Evolutionary conservation across 2,329 filamentous ascomycete genomes (phyloP).

Genomic region (Dactylonectria macrodidyma): DNA sequence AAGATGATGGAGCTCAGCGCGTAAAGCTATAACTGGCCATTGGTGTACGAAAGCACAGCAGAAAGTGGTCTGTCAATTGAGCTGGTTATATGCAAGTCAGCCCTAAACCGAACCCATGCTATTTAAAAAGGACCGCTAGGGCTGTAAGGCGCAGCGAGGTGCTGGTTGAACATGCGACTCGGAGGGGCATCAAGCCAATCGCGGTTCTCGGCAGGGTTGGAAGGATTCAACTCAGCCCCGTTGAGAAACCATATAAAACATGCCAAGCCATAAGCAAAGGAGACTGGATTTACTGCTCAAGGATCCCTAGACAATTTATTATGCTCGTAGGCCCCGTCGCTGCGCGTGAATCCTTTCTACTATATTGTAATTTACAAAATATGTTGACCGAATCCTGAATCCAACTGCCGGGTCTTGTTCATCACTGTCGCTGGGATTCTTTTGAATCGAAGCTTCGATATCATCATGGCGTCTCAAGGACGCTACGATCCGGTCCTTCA

Average conservation of each 20-base stretch:
- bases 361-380: background rate
- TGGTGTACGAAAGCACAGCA: no score
- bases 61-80: background rate
- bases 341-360: background rate
- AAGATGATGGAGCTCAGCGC: background rate
- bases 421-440: background rate
- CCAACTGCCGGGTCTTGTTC: background rate
- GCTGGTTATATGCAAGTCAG: background rate
- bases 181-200: background rate
- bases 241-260: background rate
- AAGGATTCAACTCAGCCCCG: background rate
- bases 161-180: background rate
- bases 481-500: background rate
- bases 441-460: background rate
- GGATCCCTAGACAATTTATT: background rate
- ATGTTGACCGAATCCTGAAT: no score
- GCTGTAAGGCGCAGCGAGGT: background rate
- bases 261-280: background rate
- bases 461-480: background rate
- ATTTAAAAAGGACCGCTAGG: background rate
- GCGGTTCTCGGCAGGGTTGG: background rate
- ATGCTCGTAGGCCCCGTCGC: background rate
- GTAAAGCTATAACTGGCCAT: no score
- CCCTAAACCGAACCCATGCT: no score
- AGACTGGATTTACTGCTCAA: background rate